A percentile compares a stretch with the other conserved stretches of the same genome.
Evolutionary conservation across 2,329 filamentous ascomycete species (phyloP).

Genomic region (Emmonsia crescens): DNA sequence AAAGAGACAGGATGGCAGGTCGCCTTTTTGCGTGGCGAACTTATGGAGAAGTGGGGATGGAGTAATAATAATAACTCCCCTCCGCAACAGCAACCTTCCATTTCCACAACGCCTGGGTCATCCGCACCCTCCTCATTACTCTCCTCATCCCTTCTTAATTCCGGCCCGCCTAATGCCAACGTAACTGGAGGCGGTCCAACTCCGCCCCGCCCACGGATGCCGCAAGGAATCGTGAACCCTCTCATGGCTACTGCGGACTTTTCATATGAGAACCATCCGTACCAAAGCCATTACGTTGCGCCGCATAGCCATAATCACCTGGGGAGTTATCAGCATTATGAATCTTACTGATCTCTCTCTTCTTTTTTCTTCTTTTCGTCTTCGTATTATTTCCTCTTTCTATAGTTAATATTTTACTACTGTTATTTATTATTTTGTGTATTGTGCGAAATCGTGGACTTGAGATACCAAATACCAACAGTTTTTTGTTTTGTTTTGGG

Average conservation of each 20-base stretch:
- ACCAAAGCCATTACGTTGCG: conserved; percentile 68
- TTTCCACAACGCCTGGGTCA: conserved; percentile 5
- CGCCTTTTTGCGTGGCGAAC: conserved; percentile 57
- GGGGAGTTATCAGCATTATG: conserved; percentile 17
- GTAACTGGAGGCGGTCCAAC: conserved; percentile 18
- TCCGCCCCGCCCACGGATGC: conserved; percentile 24
- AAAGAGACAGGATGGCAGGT: conserved; percentile 70
- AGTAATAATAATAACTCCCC: conserved; percentile 32
- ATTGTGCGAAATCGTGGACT: background rate
- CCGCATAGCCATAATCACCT: conserved; percentile 42
- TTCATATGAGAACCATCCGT: conserved; percentile 65
- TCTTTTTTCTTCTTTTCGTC: background rate
- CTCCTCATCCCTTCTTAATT: conserved; percentile 14
- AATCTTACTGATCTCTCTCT: conserved; percentile 8
- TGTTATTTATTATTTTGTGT: background rate
- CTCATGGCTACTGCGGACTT: conserved; percentile 64
- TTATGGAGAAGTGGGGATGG: conserved; percentile 73
- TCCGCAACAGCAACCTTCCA: conserved; percentile 15
- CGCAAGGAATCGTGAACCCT: conserved; percentile 53
- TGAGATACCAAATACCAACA: background rate
- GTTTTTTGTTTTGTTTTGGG: background rate
- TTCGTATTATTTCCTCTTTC: background rate
- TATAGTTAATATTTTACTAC: background rate
- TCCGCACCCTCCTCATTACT: conserved; percentile 5
- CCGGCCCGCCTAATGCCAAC: conserved; percentile 16